A percentile compares a stretch with the other conserved stretches of the same genome.
Evolutionary conservation across 805 yeast species (phyloP).

Genomic region (Pichia pseudocactophila): DNA sequence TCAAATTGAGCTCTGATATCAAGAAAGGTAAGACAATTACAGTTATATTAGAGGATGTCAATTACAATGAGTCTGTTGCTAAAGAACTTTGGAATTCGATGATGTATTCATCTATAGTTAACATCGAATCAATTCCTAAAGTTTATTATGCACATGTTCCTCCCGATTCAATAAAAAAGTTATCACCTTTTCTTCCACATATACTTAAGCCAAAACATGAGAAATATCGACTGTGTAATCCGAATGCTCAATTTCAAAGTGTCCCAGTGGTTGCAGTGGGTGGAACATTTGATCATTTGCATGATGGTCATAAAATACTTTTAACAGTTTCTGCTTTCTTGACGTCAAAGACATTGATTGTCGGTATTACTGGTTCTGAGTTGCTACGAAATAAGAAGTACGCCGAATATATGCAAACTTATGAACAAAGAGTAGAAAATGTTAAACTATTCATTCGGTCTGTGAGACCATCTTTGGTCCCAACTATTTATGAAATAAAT

Average conservation of each 20-base stretch:
- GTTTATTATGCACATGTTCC: neutral
- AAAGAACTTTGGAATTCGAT: slow-evolving; percentile 2
- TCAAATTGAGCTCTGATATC: neutral
- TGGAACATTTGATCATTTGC: slow-evolving; percentile 95
- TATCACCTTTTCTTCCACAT: neutral
- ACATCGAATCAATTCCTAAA: neutral
- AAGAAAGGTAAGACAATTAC: neutral
- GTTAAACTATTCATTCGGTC: slow-evolving; percentile 43
- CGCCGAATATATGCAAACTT: slow-evolving; percentile 54
- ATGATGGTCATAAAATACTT: slow-evolving; percentile 88
- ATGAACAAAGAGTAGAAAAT: slow-evolving; percentile 37
- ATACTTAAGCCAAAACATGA: neutral
- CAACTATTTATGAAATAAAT: slow-evolving; percentile 54
- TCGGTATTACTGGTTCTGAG: slow-evolving; percentile 78
- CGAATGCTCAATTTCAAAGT: neutral
- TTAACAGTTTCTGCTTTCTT: slow-evolving; percentile 64
- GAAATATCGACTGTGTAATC: neutral
- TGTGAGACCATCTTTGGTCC: slow-evolving; percentile 36
- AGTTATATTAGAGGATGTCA: slow-evolving; percentile 2
- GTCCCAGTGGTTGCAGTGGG: slow-evolving; percentile 54
- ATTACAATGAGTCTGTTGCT: neutral
- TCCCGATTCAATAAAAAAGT: neutral
- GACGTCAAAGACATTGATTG: slow-evolving; percentile 45
- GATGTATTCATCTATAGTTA: neutral
- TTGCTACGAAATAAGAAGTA: slow-evolving; percentile 69